Evolutionary conservation across 2,329 filamentous ascomycete genomes (phyloP).

Genomic region (Elsinoe necatrix): DNA sequence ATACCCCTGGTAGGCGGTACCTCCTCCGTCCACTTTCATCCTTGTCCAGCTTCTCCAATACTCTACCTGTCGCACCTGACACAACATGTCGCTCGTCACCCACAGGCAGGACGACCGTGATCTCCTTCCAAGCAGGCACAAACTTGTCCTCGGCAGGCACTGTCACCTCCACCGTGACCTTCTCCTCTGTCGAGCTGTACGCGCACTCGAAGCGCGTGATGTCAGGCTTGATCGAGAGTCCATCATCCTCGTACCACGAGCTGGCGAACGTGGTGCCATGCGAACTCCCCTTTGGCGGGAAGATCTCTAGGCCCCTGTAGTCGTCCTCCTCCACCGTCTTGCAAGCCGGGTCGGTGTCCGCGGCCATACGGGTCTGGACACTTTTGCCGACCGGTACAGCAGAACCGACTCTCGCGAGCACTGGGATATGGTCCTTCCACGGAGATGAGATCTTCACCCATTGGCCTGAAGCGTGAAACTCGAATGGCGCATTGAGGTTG

Average conservation of each 20-base stretch:
- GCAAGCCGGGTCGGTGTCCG: conserved; percentile 36
- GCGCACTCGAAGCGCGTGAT: conserved; percentile 37
- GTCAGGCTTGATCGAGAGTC: conserved; percentile 38
- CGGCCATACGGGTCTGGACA: conserved; percentile 42
- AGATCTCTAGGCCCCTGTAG: conserved; percentile 50
- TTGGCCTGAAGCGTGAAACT: conserved; percentile 47
- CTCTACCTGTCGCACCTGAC: conserved; percentile 15
- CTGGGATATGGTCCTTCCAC: conserved; percentile 48
- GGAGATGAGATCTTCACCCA: conserved; percentile 45
- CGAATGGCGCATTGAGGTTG: conserved; percentile 54
- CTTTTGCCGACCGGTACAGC: conserved; percentile 46
- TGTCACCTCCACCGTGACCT: conserved; percentile 38
- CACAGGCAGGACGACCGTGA: conserved; percentile 44
- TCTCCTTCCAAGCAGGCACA: conserved; percentile 41
- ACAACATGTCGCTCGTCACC: conserved; percentile 40
- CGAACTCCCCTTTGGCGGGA: conserved; percentile 41
- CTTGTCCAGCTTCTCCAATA: conserved; percentile 18
- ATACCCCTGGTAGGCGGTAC: conserved; percentile 15
- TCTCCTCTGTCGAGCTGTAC: conserved; percentile 38
- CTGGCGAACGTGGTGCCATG: conserved; percentile 31
- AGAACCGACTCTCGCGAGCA: conserved; percentile 48
- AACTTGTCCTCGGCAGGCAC: conserved; percentile 36
- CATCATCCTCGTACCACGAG: conserved; percentile 52
- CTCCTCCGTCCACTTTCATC: conserved; percentile 23
- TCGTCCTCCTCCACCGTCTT: conserved; percentile 42